These are phyloP conservation scores for Melastoma candidum DNA, from an alignment of 441 rosid species.

Conservation along the genomic window DNA sequence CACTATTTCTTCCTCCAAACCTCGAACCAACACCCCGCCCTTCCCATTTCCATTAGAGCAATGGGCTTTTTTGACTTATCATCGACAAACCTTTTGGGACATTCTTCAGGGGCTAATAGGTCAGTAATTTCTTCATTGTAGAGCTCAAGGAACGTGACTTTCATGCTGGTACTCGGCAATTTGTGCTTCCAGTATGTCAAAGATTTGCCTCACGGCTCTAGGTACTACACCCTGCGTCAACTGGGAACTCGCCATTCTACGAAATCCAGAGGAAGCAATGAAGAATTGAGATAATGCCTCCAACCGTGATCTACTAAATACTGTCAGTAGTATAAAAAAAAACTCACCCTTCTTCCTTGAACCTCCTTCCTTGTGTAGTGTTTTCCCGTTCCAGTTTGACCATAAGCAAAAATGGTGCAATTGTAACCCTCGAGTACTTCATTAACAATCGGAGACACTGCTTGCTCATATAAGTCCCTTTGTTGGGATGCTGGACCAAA, in stretches of 20 bases:
- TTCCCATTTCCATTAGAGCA: constrained; percentile 99
- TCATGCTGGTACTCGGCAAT: constrained; percentile 92
- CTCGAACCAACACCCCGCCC: constrained; percentile 96
- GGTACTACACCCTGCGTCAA: constrained; percentile 99
- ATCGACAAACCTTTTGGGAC: constrained; percentile 61
- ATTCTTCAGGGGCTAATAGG: constrained; percentile 90
- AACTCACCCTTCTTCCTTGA: constrained; percentile 75
- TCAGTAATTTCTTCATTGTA: constrained; percentile 96
- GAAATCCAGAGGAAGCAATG: constrained; percentile 17
- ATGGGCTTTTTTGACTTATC: constrained; percentile 94
- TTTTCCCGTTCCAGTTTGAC: constrained; percentile 98
- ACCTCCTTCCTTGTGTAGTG: constrained; percentile 99
- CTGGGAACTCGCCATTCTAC: constrained; percentile 95
- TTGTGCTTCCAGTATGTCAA: constrained; percentile 88
- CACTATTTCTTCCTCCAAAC: constrained; percentile 96
- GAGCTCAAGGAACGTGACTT: constrained; percentile 94
- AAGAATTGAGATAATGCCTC: constrained; percentile 10
- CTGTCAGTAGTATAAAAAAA: not conserved
- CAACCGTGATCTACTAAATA: constrained; percentile 1
- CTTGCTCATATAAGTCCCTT: constrained; percentile 65
- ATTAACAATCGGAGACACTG: constrained; percentile 86
- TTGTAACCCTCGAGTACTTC: constrained; percentile 98
- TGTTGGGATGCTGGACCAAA: constrained; percentile 91
- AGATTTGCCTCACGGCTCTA: constrained; percentile 89
- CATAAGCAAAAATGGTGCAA: constrained; percentile 98